phyloP scores from a whole-genome alignment of 345 rosid species.

The Boechera retrofracta region DNA sequence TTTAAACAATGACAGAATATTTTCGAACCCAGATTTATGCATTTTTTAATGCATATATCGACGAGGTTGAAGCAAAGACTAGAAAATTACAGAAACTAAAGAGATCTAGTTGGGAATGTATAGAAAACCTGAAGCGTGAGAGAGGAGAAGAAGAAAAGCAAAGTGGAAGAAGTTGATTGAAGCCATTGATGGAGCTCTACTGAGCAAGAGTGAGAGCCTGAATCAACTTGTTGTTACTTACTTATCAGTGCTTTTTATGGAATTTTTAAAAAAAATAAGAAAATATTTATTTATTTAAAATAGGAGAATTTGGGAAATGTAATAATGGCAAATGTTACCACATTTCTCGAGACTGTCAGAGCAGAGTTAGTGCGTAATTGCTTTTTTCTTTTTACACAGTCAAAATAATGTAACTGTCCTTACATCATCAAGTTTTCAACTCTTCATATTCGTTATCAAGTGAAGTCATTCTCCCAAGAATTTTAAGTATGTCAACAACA shows the following conservation, averaged over 20 bases:
- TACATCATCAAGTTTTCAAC: constrained; percentile 22
- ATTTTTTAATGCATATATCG: neutral
- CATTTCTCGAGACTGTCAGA: constrained; percentile 43
- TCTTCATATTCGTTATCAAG: constrained; percentile 9
- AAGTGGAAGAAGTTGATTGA: constrained; percentile 18
- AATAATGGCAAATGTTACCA: constrained; percentile 37
- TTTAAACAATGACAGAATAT: neutral
- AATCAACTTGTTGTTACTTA: neutral
- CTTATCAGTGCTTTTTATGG: constrained; percentile 30
- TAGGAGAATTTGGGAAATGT: constrained; percentile 33
- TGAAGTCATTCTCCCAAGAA: neutral
- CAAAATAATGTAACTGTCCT: constrained; percentile 35
- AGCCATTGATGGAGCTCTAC: constrained; percentile 41
- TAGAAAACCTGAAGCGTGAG: constrained; percentile 49
- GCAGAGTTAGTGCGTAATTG: constrained; percentile 34
- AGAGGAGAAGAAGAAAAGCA: constrained; percentile 44
- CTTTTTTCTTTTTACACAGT: constrained; percentile 37
- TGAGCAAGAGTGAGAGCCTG: constrained; percentile 28
- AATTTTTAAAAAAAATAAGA: neutral
- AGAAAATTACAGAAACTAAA: neutral
- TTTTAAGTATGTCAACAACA: neutral
- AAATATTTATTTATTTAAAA: neutral
- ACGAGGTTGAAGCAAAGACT: neutral
- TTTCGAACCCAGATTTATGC: too few relatives aligned
- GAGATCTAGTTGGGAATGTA: neutral